Conservation (phyloP, 2,329 filamentous ascomycete genomes). For the Aspergillus sclerotialis region DNA sequence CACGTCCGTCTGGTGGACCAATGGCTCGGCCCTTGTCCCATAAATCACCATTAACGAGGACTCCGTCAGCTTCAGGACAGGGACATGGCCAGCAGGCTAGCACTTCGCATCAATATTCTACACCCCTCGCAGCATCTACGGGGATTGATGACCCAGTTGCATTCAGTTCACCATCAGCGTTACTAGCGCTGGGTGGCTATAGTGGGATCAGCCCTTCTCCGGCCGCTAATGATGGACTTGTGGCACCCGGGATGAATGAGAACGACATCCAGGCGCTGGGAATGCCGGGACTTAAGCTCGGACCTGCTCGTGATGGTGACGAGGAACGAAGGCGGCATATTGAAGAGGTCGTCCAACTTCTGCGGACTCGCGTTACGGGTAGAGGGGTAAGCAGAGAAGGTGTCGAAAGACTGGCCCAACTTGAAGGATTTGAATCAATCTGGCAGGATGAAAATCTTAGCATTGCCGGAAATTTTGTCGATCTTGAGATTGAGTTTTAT, state of each 20-base stretch:
- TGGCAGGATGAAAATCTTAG: conserved; percentile 41
- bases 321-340: conserved; percentile 36
- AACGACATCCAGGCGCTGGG: conserved; percentile 33
- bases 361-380: conserved; percentile 35
- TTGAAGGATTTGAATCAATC: conserved; percentile 40
- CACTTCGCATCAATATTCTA: conserved; percentile 36
- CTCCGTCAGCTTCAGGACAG: conserved; percentile 34
- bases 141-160: conserved; percentile 35
- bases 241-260: conserved; percentile 30
- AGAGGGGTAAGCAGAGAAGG: conserved; percentile 38
- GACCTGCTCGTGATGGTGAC: conserved; percentile 31
- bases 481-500: conserved; percentile 41
- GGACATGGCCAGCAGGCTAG: conserved; percentile 28
- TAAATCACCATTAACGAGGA: conserved; percentile 40
- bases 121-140: conserved; percentile 32
- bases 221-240: conserved; percentile 29
- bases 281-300: conserved; percentile 32
- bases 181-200: conserved; percentile 37
- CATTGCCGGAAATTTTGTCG: conserved; percentile 41
- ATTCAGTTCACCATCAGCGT: conserved; percentile 40
- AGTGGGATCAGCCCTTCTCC: conserved; percentile 35
- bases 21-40: conserved; percentile 35
- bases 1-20: conserved; percentile 34
- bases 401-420: conserved; percentile 34
- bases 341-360: conserved; percentile 33